Evolutionary conservation across 2,329 filamentous ascomycete genomes (phyloP).

Genomic region (Aureobasidium mangrovei): DNA sequence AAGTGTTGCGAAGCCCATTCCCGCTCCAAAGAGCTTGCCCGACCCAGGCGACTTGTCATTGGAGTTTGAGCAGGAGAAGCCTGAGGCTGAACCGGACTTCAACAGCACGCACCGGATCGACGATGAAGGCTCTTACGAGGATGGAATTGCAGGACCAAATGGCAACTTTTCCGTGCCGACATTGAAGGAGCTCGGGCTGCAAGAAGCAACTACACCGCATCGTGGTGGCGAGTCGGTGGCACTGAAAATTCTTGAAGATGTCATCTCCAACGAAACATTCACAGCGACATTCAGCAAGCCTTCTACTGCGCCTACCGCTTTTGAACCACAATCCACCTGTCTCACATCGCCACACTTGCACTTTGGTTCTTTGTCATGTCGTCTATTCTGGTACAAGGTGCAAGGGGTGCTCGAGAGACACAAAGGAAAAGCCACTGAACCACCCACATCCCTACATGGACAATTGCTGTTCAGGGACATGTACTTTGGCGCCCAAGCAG

Average conservation of each 20-base stretch:
- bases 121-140: slow-evolving; percentile 53
- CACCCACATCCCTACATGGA: slow-evolving; percentile 61
- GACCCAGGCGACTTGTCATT: slow-evolving; percentile 56
- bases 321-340: slow-evolving; percentile 64
- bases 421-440: slow-evolving; percentile 47
- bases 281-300: slow-evolving; percentile 69
- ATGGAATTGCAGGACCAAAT: slow-evolving; percentile 54
- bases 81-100: slow-evolving; percentile 47
- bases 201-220: slow-evolving; percentile 56
- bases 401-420: slow-evolving; percentile 53
- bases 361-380: slow-evolving; percentile 61
- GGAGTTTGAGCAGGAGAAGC: slow-evolving; percentile 47
- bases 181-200: slow-evolving; percentile 59
- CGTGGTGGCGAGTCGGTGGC: slow-evolving; percentile 62
- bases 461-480: slow-evolving; percentile 73
- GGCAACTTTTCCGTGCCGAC: slow-evolving; percentile 63
- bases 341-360: slow-evolving; percentile 65
- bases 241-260: slow-evolving; percentile 47
- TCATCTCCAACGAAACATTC: slow-evolving; percentile 56
- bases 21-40: slow-evolving; percentile 51
- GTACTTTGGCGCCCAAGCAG: slow-evolving; percentile 71
- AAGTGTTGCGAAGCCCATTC: slow-evolving; percentile 51
- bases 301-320: slow-evolving; percentile 63
- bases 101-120: slow-evolving; percentile 49
- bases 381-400: slow-evolving; percentile 65